Base-by-base conservation (phyloP, 1,284 basidiomycete genomes). In the Moesziomyces parantarcticus region DNA sequence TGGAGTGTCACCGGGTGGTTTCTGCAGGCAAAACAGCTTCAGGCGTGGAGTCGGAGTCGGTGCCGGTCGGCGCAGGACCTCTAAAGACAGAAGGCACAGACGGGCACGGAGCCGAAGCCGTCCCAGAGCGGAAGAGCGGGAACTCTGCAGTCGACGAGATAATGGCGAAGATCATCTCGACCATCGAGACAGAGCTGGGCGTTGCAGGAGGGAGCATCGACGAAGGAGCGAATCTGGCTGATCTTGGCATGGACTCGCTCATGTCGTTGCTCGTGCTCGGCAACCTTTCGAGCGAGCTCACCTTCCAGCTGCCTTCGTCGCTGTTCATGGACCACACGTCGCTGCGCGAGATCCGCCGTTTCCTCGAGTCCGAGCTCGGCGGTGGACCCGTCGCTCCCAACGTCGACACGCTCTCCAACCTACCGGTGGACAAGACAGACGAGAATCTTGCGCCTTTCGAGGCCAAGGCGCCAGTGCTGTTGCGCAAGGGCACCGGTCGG, bases 251-350 rank as follows among this genome's bases (percentile, higher is more conserved):
- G 58, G 74, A 76, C 53, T 73, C 69, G 53, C 66, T 76, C 54
- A 76, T 76, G 74, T 61, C 66, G 20, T 53, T 76, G 39, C 58
- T 70, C 40, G 63, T 76, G 5, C 63, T 76, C 13, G 70, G 75
- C 9, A 66, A 56, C 34, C 51, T 76, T 22, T 49, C 56, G n/a
- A 50, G 55, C 14, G 34, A 26, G 34, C 51, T 68, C 13, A 32
- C 58, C 18, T 44, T 74, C 45, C 66, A 74, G 52, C 54, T 76
- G 6, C 70, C 75, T 4, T 44, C 66, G 39, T 65, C 60, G 47
- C 59, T 74, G 3, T 76, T 76, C 41, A 58, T 76, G 46, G 63
- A 69, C 9, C 66, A 58, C 58, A 49, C 49, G 16, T 54, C 70
- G 20, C 57, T 74, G 11, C 29, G 52, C 10, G 75, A 70, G 25